Evolutionary conservation across 2,329 filamentous ascomycete genomes (phyloP).

Genomic region (Claviceps digitariae): DNA sequence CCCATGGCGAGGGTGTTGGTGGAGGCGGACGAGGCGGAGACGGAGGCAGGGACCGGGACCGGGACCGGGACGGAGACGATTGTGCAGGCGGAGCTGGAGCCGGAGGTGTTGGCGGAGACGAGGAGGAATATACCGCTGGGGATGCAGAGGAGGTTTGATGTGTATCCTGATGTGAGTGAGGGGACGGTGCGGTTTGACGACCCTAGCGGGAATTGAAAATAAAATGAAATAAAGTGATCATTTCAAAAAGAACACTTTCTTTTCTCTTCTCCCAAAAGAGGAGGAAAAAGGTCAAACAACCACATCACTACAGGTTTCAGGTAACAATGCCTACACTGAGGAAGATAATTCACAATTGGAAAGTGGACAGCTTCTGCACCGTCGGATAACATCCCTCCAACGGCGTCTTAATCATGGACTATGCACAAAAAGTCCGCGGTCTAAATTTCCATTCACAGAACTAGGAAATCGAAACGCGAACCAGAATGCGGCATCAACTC

Average conservation of each 20-base stretch:
- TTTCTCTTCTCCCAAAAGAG: too few species aligned
- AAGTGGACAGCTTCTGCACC: neutral
- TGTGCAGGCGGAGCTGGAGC: slow-evolving; percentile 58
- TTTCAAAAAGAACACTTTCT: too few species aligned
- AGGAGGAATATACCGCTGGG: slow-evolving; percentile 75
- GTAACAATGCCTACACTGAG: too few species aligned
- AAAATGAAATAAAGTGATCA: neutral
- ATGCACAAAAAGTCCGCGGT: neutral
- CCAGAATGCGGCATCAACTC: neutral
- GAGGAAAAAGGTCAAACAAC: too few species aligned
- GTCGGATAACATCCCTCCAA: neutral
- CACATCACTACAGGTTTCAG: too few species aligned
- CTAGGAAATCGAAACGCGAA: neutral
- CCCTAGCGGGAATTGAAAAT: slow-evolving; percentile 3
- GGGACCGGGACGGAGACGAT: slow-evolving; percentile 52
- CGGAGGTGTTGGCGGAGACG: slow-evolving; percentile 55
- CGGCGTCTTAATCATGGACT: neutral
- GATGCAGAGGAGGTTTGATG: slow-evolving; percentile 79
- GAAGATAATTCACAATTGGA: too few species aligned
- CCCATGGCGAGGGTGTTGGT: slow-evolving; percentile 73
- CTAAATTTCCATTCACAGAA: neutral
- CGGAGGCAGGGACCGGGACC: slow-evolving; percentile 58
- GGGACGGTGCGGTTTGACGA: slow-evolving; percentile 31
- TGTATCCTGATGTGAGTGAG: slow-evolving; percentile 80
- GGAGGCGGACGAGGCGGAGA: slow-evolving; percentile 69